A percentile compares a stretch with the other conserved stretches of the same genome.
Evolutionary conservation across 106 monocot genomes (phyloP).

Genomic region (Chionographis japonica): DNA sequence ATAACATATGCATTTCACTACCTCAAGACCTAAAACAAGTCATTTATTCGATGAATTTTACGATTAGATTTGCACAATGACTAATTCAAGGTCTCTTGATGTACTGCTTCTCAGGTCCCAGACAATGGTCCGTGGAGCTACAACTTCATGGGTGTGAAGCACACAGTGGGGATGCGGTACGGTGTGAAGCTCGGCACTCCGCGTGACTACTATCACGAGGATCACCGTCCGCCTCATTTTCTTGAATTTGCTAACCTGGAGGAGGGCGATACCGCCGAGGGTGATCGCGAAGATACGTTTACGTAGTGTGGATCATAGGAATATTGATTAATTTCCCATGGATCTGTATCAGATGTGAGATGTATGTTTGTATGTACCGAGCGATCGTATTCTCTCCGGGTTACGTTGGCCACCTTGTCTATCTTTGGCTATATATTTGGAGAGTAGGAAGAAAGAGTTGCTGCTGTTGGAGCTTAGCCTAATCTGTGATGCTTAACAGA

Average conservation of each 20-base stretch:
- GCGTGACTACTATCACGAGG: slow-evolving; percentile 89
- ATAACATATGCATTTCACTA: not conserved
- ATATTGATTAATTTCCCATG: too few species aligned
- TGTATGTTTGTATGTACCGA: too few species aligned
- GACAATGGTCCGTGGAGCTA: slow-evolving; percentile 98
- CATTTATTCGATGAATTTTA: not conserved
- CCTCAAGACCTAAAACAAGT: too few species aligned
- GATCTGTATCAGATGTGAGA: too few species aligned
- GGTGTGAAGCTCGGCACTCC: slow-evolving; percentile 81
- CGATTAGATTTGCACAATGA: not conserved
- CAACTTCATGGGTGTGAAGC: slow-evolving; percentile 99
- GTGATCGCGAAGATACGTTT: slow-evolving; percentile 83
- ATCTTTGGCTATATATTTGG: too few species aligned
- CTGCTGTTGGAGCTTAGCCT: too few species aligned
- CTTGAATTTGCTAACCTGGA: slow-evolving; percentile 95
- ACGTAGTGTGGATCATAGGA: slow-evolving; percentile 11
- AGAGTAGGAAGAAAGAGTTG: too few species aligned
- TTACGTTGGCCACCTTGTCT: too few species aligned
- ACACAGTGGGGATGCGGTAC: slow-evolving; percentile 84
- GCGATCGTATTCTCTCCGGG: too few species aligned
- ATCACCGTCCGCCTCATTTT: slow-evolving; percentile 94
- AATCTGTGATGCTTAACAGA: too few species aligned
- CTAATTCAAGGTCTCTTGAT: not conserved
- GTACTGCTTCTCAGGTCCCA: slow-evolving; percentile 55
- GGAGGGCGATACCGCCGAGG: slow-evolving; percentile 75